These are phyloP conservation scores for Yarrowia hollandica DNA, from an alignment of 805 yeast genomes.

Conservation along the genomic window DNA sequence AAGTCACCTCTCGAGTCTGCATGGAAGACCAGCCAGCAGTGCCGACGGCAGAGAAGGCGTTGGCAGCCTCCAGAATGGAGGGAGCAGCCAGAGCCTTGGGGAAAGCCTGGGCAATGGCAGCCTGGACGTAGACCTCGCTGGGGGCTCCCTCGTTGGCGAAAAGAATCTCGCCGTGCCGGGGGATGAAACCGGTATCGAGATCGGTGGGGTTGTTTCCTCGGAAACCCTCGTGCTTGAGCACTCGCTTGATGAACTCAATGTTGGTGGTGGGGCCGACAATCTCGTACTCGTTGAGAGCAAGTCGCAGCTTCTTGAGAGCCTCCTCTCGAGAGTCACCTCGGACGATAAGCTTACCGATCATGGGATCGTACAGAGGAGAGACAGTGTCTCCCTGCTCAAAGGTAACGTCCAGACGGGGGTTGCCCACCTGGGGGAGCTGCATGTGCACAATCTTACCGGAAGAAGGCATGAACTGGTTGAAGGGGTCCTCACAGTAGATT, in stretches of 20 bases:
- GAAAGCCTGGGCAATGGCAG: constrained; percentile 37
- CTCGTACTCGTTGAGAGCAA: constrained; percentile 39
- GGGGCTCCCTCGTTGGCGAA: constrained; percentile 32
- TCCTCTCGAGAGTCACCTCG: constrained; percentile 37
- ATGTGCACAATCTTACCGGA: constrained; percentile 39
- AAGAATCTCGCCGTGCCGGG: constrained; percentile 36
- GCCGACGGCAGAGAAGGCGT: constrained; percentile 30
- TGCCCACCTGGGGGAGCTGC: constrained; percentile 35
- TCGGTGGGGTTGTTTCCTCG: constrained; percentile 38
- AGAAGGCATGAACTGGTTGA: constrained; percentile 39
- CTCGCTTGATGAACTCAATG: constrained; percentile 40
- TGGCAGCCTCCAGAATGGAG: constrained; percentile 17
- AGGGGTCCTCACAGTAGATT: constrained; percentile 42
- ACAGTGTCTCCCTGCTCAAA: constrained; percentile 37
- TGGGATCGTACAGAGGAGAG: constrained; percentile 41
- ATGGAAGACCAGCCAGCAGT: constrained; percentile 32
- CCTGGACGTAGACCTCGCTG: constrained; percentile 37
- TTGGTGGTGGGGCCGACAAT: constrained; percentile 41
- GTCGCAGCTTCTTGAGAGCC: constrained; percentile 38
- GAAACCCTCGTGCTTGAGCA: constrained; percentile 36
- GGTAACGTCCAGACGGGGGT: constrained; percentile 39
- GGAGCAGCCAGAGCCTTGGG: constrained; percentile 26
- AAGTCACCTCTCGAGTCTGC: constrained; percentile 31
- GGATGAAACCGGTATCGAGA: constrained; percentile 41
- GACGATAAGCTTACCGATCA: constrained; percentile 42